Evolutionary conservation across 1,284 basidiomycete species (phyloP).

Genomic region (Abortiporus biennis): DNA sequence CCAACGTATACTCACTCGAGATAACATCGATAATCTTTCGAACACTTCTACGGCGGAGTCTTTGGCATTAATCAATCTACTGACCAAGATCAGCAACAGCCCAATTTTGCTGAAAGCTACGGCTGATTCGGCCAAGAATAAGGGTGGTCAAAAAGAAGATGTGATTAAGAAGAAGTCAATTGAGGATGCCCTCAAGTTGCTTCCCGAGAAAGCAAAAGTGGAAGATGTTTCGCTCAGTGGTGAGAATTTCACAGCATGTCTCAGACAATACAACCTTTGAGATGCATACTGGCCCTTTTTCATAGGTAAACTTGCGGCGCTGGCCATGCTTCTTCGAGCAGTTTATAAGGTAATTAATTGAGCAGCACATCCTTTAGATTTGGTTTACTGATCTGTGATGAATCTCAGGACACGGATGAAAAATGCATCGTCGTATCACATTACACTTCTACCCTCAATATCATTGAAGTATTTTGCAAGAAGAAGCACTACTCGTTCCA

Average conservation of each 20-base stretch:
- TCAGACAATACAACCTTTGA: too few species aligned
- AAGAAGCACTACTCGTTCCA: conserved; percentile 73
- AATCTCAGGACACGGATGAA: conserved; percentile 66
- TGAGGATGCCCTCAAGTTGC: conserved; percentile 55
- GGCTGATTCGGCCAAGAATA: conserved; percentile 51
- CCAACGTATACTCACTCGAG: conserved; percentile 64
- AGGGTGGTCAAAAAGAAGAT: conserved; percentile 26
- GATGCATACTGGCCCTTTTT: background rate
- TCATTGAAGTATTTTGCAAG: conserved; percentile 85
- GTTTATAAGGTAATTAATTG: conserved; percentile 52
- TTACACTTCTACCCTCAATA: conserved; percentile 87
- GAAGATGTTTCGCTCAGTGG: conserved; percentile 77
- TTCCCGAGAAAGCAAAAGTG: conserved; percentile 59
- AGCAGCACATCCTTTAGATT: too few species aligned
- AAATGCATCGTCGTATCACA: conserved; percentile 92
- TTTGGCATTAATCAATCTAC: conserved; percentile 73
- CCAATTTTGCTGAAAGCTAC: conserved; percentile 80
- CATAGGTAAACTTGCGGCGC: conserved; percentile 75
- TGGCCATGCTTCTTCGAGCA: conserved; percentile 67
- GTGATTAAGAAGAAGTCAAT: conserved; percentile 44
- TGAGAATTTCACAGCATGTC: conserved; percentile 24
- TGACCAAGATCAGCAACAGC: conserved; percentile 92
- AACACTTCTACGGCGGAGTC: conserved; percentile 72
- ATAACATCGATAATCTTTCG: conserved; percentile 58
- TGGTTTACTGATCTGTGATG: conserved; percentile 2